Percentiles rank a stretch among this genome's conserved stretches.
These are phyloP conservation scores for Metroxylon sagu DNA, from an alignment of 176 grass and related monocot species.

Conservation along the genomic window DNA sequence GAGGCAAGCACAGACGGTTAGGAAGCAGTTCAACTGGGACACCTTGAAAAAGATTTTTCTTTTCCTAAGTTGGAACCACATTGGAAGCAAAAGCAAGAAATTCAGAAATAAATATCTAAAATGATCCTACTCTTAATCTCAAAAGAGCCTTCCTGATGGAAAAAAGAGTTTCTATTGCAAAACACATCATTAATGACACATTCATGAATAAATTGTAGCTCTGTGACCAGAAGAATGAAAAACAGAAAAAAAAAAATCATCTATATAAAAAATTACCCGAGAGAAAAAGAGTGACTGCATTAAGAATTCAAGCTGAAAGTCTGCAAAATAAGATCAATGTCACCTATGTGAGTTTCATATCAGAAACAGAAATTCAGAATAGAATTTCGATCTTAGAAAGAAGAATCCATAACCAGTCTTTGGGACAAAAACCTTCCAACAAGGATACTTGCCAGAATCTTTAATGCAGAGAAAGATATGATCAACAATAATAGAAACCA, in stretches of 20 bases:
- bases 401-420: background rate
- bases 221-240: no score
- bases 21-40: no score
- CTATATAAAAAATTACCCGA: constrained; percentile 45
- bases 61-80: no score
- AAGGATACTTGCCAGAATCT: constrained; percentile 68
- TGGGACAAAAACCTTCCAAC: constrained; percentile 5
- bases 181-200: no score
- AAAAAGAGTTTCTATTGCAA: no score
- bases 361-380: background rate
- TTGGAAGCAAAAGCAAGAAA: no score
- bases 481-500: constrained; percentile 93
- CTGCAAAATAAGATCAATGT: constrained; percentile 22
- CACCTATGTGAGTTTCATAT: background rate
- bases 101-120: no score
- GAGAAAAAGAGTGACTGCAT: constrained; percentile 98
- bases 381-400: background rate
- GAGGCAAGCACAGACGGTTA: no score
- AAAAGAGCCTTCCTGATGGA: no score
- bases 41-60: no score
- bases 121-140: no score
- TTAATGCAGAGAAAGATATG: constrained; percentile 99
- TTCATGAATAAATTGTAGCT: no score
- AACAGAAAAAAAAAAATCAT: background rate
- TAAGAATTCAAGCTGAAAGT: constrained; percentile 99